A percentile compares a stretch with the other conserved stretches of the same genome.
phyloP scores from a whole-genome alignment of 768 basidiomycete species.

The Leucocoprinus leucothites region DNA sequence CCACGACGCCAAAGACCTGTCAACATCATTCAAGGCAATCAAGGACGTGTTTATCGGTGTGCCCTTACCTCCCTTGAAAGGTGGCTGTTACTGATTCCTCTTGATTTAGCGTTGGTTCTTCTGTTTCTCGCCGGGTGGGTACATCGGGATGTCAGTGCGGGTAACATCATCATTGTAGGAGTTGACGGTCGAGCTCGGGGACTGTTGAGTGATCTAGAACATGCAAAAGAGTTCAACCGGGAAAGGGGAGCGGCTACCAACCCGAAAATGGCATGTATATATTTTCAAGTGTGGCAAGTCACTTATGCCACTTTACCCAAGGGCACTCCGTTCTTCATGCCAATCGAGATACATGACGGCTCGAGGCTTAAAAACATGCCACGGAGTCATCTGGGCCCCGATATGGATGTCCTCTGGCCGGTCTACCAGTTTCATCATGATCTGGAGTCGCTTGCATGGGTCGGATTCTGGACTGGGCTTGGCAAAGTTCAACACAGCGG shows the following conservation, averaged over 20 bases:
- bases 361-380: too few relatives aligned
- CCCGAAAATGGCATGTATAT: slow-evolving; percentile 2
- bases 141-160: slow-evolving; percentile 8
- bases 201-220: slow-evolving; percentile 11
- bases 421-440: too few relatives aligned
- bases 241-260: not conserved
- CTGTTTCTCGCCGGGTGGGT: slow-evolving; percentile 10
- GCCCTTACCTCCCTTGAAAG: not conserved
- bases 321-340: slow-evolving; percentile 4
- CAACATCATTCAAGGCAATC: not conserved
- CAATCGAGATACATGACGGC: not conserved
- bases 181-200: not conserved
- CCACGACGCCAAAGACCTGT: slow-evolving; percentile 26
- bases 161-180: slow-evolving; percentile 9
- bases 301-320: not conserved
- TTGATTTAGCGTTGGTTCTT: not conserved
- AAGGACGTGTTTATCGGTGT: not conserved
- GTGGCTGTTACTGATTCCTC: not conserved
- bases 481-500: too few relatives aligned
- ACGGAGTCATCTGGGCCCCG: too few relatives aligned
- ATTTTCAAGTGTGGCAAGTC: not conserved
- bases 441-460: too few relatives aligned
- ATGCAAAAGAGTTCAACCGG: slow-evolving; percentile 6
- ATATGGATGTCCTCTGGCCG: too few relatives aligned
- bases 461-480: too few relatives aligned